Evolutionary conservation across 352 stramenopile genomes (phyloP).

Genomic region (Phytophthora podocarpi): DNA sequence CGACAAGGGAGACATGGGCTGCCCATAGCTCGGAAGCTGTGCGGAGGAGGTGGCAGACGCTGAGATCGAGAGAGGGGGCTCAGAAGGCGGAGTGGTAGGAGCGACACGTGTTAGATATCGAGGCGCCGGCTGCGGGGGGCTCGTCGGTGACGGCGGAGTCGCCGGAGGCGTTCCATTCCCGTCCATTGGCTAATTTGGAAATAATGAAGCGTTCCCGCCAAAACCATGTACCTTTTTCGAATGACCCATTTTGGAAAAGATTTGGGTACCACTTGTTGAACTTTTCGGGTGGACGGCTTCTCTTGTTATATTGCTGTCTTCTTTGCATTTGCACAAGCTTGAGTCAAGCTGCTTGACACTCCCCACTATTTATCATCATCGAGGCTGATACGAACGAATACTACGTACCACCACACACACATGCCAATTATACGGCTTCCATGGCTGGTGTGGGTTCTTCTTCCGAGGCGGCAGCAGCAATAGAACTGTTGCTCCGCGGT

Average conservation of each 20-base stretch:
- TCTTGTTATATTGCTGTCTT: too few relatives aligned
- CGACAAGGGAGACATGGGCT: conserved; percentile 41
- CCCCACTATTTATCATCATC: conserved; percentile 26
- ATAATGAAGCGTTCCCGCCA: too few relatives aligned
- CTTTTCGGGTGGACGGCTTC: too few relatives aligned
- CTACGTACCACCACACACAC: conserved; percentile 10
- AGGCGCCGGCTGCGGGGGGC: conserved; percentile 41
- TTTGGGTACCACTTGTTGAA: conserved; percentile 1
- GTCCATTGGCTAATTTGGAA: conserved; percentile 22
- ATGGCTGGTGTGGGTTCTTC: conserved; percentile 30
- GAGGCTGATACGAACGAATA: conserved; percentile 25
- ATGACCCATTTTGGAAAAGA: too few relatives aligned
- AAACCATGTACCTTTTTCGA: too few relatives aligned
- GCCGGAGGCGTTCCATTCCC: conserved; percentile 48
- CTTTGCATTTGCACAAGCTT: too few relatives aligned
- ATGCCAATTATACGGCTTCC: conserved; percentile 35
- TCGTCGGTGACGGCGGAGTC: conserved; percentile 63
- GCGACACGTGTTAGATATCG: conserved; percentile 52
- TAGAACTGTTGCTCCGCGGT: conserved; percentile 14
- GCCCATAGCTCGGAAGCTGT: conserved; percentile 4
- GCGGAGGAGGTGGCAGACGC: conserved; percentile 3
- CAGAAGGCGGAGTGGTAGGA: conserved; percentile 17
- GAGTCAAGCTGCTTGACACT: too few relatives aligned
- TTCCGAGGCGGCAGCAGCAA: conserved; percentile 3
- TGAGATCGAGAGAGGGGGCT: conserved; percentile 14